Conservation (phyloP, 2,329 filamentous ascomycete genomes). For the Verticillium klebahnii region DNA sequence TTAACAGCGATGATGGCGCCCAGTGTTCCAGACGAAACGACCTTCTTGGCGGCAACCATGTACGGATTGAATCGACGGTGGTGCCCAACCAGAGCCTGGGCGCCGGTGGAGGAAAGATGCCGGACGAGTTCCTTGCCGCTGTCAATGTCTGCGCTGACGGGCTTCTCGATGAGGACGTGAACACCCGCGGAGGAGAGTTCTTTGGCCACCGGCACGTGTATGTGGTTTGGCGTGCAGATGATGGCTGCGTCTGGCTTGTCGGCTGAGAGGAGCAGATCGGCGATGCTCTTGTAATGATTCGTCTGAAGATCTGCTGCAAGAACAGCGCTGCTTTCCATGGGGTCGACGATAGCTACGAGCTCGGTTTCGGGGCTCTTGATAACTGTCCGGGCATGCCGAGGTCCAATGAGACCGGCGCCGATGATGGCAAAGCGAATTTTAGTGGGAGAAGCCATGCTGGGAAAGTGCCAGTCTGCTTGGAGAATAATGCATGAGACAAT, state of each 20-base stretch:
- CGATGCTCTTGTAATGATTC: constrained; percentile 25
- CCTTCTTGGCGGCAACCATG: constrained; percentile 41
- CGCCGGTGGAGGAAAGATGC: constrained; percentile 18
- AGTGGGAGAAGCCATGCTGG: neutral
- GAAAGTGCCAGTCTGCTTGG: too few relatives aligned
- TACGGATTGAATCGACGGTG: constrained; percentile 55
- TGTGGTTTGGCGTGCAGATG: constrained; percentile 56
- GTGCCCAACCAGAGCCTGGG: constrained; percentile 51
- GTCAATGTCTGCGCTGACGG: constrained; percentile 37
- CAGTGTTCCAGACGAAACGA: constrained; percentile 32
- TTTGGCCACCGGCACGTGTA: constrained; percentile 46
- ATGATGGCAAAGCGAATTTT: constrained; percentile 21
- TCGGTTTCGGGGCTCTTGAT: constrained; percentile 13
- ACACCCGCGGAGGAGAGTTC: constrained; percentile 41
- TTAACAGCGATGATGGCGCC: constrained; percentile 47
- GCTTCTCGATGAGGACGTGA: constrained; percentile 55
- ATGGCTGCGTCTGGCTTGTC: constrained; percentile 48
- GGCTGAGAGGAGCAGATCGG: constrained; percentile 33
- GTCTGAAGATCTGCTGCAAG: constrained; percentile 17
- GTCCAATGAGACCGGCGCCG: constrained; percentile 24
- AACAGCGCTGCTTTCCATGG: constrained; percentile 13
- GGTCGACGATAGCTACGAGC: constrained; percentile 25
- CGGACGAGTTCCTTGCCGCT: constrained; percentile 27
- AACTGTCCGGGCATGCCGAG: constrained; percentile 24
- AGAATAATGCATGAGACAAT: too few relatives aligned